phyloP scores from a whole-genome alignment of 257 asterid genomes.

The Solanum appendiculatum region DNA sequence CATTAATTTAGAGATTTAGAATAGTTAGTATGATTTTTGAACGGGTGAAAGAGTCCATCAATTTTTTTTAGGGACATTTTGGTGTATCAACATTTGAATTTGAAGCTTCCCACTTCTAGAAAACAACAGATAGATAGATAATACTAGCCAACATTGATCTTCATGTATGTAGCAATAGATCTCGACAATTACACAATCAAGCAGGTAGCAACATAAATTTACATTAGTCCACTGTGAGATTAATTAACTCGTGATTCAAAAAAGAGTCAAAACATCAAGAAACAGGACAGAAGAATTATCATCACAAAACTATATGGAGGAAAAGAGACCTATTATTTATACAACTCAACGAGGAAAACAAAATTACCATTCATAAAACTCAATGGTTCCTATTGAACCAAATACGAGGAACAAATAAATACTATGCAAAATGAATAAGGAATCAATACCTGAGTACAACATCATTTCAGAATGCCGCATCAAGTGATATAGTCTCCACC shows the following conservation, averaged over 20 bases:
- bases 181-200: too few relatives aligned
- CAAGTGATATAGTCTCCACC: too few relatives aligned
- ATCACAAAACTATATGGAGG: too few relatives aligned
- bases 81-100: not conserved
- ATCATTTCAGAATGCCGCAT: too few relatives aligned
- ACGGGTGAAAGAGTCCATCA: too few relatives aligned
- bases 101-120: not conserved
- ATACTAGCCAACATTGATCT: not conserved
- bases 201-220: too few relatives aligned
- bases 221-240: not conserved
- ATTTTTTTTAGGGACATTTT: too few relatives aligned
- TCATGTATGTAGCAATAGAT: not conserved
- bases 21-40: not conserved
- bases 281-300: too few relatives aligned
- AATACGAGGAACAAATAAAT: too few relatives aligned
- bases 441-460: not conserved
- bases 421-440: not conserved
- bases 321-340: too few relatives aligned
- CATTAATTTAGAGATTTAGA: not conserved
- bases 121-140: not conserved
- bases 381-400: not conserved
- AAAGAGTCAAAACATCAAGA: not conserved
- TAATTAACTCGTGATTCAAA: not conserved
- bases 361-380: not conserved
- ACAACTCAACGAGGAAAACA: too few relatives aligned